Base-by-base conservation (phyloP, 495 filamentous ascomycete genomes). In the Talaromyces ruber region DNA sequence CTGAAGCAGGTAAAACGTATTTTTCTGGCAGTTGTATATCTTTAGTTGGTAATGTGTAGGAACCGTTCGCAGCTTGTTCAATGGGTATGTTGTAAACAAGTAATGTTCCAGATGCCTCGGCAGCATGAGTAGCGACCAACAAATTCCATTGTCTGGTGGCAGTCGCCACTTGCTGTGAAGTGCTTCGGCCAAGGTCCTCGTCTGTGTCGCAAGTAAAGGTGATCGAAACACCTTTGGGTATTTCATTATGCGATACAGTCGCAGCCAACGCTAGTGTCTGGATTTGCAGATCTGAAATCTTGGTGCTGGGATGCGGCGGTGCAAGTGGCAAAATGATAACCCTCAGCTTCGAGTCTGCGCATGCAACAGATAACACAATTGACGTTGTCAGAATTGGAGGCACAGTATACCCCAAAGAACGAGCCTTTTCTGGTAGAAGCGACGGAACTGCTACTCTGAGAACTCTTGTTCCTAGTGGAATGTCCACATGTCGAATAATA, bases 311-410 rank as follows among this genome's bases (percentile, higher is more conserved):
- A 47, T 90, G 89, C 5, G 91, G 90, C 11, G 91, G 90, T 8
- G 78, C 77, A 34, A 94, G 75, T 1, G 92, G 91, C 6, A 97
- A 67, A 4, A 85, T 87, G 12, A 94, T 72, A 32, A 97, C 72
- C 58, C 84, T 84, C 12, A 89, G 79, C 11, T 82, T 84, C 32
- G 77, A 82, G 59, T 91, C 89, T 6, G 87, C 81, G 69, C 90
- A 93, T 0, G 88, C 81, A 6, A 86, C 84, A 0, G 86, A 79
- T 51, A 94, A 83, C 9, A 94, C 81, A 60, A 93, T 85, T 54
- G 82, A 84, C 37, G 82, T 73, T 26, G 79, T 83, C 21, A 92
- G 73, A 4, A 89, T 77, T 14, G 79, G 71, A 0, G 88, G 82
- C 18, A 86, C 80, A 28, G 83, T 81, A 64, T 83, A 84, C 6